Base-by-base conservation (phyloP, 1,284 basidiomycete genomes). In the Moesziomyces parantarcticus region DNA sequence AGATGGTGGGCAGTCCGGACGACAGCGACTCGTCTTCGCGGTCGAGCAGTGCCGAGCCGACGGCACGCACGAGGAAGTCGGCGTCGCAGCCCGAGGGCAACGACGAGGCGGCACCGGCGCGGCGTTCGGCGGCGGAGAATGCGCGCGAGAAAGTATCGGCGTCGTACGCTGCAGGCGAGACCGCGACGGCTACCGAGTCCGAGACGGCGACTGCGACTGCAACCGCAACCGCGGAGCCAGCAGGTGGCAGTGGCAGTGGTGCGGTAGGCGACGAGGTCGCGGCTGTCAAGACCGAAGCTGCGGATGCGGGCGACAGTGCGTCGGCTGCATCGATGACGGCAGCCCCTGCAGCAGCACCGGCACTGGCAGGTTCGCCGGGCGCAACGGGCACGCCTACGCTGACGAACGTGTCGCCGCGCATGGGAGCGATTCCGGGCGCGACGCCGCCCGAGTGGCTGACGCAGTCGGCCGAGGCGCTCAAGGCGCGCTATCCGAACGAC, bases 401-500 rank as follows among this genome's bases (percentile, higher is more conserved):
- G 34, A 49, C 69, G 22, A 61, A 66, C 50, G 63, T 49, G 1
- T 72, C 69, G 32, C 69, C 69, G 18, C 59, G 63, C 6, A 48
- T 62, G 40, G 58, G 63, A 5, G 50, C 54, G 2, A 51, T 75
- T 9, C 50, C 63, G 1, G 63, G 58, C 20, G 63, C 61, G 3
- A 53, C 51, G 25, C 61, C 68, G 18, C 93, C 93, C 0, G 83
- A 86, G 32, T 95, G 94, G 93, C 86, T 94, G 22, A 85, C 86
- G 23, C 79, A 82, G 29, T 90, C 91, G 6, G 88, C 91, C 68
- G 86, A 87, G 44, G 87, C 86, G 1, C 89, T 94, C 85, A 89
- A 91, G 78, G 83, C 84, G 16, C 89, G 88, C 84, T 96, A 93
- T 82, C 90, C 91, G 2, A 88, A 92, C 66, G 94, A 98, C 83